phyloP scores from a whole-genome alignment of 2,329 filamentous ascomycete genomes.

The Colletotrichum sp. region DNA sequence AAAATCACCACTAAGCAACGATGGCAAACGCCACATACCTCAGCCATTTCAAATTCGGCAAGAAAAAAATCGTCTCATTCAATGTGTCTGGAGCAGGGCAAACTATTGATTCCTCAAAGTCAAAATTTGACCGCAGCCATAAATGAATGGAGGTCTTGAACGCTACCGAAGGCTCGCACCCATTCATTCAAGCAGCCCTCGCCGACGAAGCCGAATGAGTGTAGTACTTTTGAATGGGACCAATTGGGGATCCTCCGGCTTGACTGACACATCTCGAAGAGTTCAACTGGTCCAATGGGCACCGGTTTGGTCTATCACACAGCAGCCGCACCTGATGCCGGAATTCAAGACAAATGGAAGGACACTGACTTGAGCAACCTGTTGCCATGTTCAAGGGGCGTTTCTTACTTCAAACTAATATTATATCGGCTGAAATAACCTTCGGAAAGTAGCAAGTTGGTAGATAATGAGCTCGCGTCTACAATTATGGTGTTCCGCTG shows the following conservation, averaged over 20 bases:
- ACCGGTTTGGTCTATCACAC: not conserved
- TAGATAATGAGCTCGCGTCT: not conserved
- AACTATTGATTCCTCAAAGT: no score
- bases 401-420: fast-evolving
- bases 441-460: not conserved
- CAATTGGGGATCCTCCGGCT: not conserved
- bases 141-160: not conserved
- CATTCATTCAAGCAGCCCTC: not conserved
- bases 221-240: not conserved
- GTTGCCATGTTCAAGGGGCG: not conserved
- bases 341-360: fast-evolving
- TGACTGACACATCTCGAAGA: not conserved
- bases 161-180: not conserved
- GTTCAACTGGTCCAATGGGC: not conserved
- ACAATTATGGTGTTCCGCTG: not conserved
- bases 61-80: no score
- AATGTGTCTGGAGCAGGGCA: no score
- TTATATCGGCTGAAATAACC: not conserved
- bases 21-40: no score
- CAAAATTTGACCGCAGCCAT: no score
- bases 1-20: no score
- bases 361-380: fast-evolving
- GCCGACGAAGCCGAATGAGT: not conserved
- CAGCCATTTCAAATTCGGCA: no score
- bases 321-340: not conserved